Base-by-base conservation (phyloP, 495 filamentous ascomycete genomes). In the Pseudevernia furfuracea region DNA sequence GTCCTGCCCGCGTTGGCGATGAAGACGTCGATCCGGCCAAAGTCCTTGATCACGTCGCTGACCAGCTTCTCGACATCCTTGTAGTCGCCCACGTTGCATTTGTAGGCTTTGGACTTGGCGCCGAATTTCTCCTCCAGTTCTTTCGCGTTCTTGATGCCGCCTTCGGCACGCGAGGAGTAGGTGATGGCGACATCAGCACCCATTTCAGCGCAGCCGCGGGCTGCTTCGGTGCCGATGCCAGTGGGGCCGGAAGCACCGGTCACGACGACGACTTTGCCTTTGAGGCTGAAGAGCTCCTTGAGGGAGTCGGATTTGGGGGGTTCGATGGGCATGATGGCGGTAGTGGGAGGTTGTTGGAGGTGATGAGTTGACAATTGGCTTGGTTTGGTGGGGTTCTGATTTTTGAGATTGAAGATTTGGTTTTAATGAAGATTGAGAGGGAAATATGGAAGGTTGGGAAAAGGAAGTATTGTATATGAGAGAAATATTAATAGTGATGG, bases 191-290 rank as follows among this genome's bases (percentile, higher is more conserved):
- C 71, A 73, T 88, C 79, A 68, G 87, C 87, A 41, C 87, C 87
- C 78, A 88, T 84, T 70, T 90, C 87, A 43, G 87, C 87, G 68
- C 84, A 86, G 60, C 86, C 87, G 19, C 86, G 85, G 3, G 87
- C 87, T 57, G 86, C 85, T 73, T 89, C 87, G 67, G 87, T 88
- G 60, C 87, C 87, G 79, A 90, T 90, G 41, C 87, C 87, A 34
- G 68, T 80, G 52, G 86, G 77, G 17, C 86, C 87, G 44, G 86
- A 87, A 55, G 86, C 87, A 63, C 87, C 87, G 36, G 87, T 90
- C 36, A 90, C 79, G 67, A 88, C 76, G 70, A 88, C 85, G 62
- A 86, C 84, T 76, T 88, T 88, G 79, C 86, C 86, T 76, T 89
- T 89, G 41, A 90, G 80, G 80, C 80, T 83, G 73, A 90, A 77